Percentiles rank a stretch among this genome's conserved stretches.
phyloP scores from a whole-genome alignment of 1,284 basidiomycete genomes.

The Erythrobasidium hasegawianum region DNA sequence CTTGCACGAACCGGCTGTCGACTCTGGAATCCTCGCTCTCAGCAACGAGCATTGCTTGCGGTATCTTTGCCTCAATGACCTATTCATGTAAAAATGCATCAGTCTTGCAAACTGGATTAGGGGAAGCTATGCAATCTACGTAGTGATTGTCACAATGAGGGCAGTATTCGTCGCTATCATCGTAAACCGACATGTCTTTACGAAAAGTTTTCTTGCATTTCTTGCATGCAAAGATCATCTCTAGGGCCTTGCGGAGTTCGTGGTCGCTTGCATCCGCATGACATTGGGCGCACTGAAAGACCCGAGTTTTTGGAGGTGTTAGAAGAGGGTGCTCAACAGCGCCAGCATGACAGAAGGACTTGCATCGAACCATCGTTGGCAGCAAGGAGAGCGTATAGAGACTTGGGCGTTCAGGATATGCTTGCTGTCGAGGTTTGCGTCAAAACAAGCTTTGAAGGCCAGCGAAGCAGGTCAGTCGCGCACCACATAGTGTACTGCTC shows the following conservation, averaged over 20 bases:
- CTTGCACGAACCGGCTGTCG: conserved; percentile 65
- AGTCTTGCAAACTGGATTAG: background rate
- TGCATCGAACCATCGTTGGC: conserved; percentile 86
- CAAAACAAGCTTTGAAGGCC: too few relatives aligned
- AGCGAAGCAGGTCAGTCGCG: background rate
- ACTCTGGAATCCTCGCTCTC: conserved; percentile 86
- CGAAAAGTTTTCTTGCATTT: conserved; percentile 96
- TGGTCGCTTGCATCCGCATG: conserved; percentile 78
- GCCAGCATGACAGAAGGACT: conserved; percentile 41
- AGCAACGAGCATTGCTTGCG: conserved; percentile 75
- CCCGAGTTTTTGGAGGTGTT: too few relatives aligned
- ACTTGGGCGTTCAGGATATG: conserved; percentile 91
- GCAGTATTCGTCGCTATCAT: conserved; percentile 96
- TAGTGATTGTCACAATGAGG: conserved; percentile 98
- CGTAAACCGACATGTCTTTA: conserved; percentile 85
- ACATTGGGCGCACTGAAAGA: conserved; percentile 87
- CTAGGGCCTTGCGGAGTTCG: conserved; percentile 66
- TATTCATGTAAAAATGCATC: conserved; percentile 47
- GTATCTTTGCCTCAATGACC: conserved; percentile 91
- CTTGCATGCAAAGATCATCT: conserved; percentile 95
- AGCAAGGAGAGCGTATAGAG: conserved; percentile 86
- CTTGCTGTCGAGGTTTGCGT: conserved; percentile 59
- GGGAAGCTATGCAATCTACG: conserved; percentile 56
- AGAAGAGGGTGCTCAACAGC: too few relatives aligned
- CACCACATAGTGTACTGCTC: too few relatives aligned